phyloP scores from a whole-genome alignment of 805 yeast species.

The Saturnispora gosingensis region DNA sequence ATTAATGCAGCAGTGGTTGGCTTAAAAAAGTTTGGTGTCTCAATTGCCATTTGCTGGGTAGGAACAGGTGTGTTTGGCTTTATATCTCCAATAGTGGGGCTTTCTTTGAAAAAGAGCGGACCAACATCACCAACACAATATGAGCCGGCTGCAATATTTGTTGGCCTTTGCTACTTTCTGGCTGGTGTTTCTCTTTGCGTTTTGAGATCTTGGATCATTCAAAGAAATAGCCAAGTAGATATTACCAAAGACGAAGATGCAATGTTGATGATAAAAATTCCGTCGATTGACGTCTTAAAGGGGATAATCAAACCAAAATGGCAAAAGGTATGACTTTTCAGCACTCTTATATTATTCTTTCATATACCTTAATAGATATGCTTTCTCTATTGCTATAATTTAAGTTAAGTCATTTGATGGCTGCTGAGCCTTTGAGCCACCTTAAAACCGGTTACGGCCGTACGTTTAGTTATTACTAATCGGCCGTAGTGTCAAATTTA shows the following conservation, averaged over 20 bases:
- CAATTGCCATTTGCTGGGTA: slow-evolving; percentile 41
- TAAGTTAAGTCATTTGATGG: background rate
- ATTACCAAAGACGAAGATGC: slow-evolving; percentile 16
- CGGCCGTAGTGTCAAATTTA: background rate
- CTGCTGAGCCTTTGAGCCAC: background rate
- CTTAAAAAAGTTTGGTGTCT: slow-evolving; percentile 39
- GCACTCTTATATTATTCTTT: background rate
- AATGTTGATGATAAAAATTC: background rate
- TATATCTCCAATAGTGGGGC: slow-evolving; percentile 52
- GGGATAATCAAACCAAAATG: background rate
- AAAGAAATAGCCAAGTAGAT: slow-evolving; percentile 32
- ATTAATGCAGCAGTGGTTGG: slow-evolving; percentile 46
- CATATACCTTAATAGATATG: background rate
- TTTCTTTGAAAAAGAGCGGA: slow-evolving; percentile 34
- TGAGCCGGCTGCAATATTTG: slow-evolving; percentile 44
- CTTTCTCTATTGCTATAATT: background rate
- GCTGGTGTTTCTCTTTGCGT: slow-evolving; percentile 35
- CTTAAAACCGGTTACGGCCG: background rate
- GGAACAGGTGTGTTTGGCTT: slow-evolving; percentile 40
- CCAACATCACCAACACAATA: slow-evolving; percentile 37
- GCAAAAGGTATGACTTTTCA: background rate
- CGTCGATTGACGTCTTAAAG: background rate
- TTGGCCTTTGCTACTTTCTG: slow-evolving; percentile 43
- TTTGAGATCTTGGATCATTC: slow-evolving; percentile 46
- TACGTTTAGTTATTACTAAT: background rate